A percentile compares a stretch with the other conserved stretches of the same genome.
These are phyloP conservation scores for Pseudocercospora cruenta DNA, from an alignment of 2,329 filamentous ascomycete species.

Conservation along the genomic window DNA sequence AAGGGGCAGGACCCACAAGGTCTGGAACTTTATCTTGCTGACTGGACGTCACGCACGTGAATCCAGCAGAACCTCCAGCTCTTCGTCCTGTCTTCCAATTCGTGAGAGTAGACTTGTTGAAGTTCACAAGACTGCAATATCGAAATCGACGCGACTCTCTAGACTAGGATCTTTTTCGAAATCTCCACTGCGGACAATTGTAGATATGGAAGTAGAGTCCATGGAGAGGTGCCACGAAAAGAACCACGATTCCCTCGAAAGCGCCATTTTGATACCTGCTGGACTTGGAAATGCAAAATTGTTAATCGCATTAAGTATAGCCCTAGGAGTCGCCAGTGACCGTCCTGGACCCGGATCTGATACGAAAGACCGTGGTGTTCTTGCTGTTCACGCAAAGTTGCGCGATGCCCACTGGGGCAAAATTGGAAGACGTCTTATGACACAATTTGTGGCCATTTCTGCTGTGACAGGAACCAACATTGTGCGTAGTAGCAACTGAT, in stretches of 20 bases:
- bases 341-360: background rate
- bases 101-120: background rate
- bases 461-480: background rate
- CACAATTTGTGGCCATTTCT: background rate
- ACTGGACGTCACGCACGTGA: background rate
- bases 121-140: background rate
- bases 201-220: background rate
- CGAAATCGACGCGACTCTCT: background rate
- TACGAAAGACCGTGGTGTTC: background rate
- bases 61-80: background rate
- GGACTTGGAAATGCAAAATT: too few relatives aligned
- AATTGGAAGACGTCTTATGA: background rate
- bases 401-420: background rate
- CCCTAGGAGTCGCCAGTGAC: background rate
- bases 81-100: background rate
- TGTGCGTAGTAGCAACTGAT: background rate
- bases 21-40: conserved; percentile 5
- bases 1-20: conserved; percentile 8
- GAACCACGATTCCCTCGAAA: background rate
- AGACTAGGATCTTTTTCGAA: background rate
- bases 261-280: too few relatives aligned
- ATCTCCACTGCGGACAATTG: background rate
- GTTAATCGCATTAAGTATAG: background rate
- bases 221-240: background rate
- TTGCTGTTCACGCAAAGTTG: background rate